Evolutionary conservation across 148 eudicot species (phyloP).

Genomic region (Amaranthus palmeri): DNA sequence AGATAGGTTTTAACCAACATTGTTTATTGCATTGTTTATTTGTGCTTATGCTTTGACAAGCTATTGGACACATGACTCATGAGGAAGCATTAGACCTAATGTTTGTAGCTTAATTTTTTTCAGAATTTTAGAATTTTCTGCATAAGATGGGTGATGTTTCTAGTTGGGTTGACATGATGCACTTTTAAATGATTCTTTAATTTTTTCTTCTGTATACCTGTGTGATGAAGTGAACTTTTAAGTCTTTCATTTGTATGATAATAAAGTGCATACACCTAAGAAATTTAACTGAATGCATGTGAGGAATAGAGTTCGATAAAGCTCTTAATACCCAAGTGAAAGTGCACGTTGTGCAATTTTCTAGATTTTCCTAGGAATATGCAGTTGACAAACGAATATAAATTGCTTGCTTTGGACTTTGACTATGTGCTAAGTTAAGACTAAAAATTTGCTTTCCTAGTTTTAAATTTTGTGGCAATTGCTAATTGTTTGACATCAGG

Average conservation of each 20-base stretch:
- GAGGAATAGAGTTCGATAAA: background rate
- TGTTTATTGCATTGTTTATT: background rate
- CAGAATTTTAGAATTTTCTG: background rate
- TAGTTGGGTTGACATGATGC: slow-evolving; percentile 1
- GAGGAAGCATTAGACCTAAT: background rate
- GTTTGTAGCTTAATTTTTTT: background rate
- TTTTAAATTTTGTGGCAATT: background rate
- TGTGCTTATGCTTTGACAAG: background rate
- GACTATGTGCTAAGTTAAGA: slow-evolving; percentile 7
- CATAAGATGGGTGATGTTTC: background rate
- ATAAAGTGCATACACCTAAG: background rate
- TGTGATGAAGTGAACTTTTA: background rate
- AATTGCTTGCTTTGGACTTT: slow-evolving; percentile 1
- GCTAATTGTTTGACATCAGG: background rate
- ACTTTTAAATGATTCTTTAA: background rate
- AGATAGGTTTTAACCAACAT: background rate
- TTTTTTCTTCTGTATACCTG: background rate
- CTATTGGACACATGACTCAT: background rate
- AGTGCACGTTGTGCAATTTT: background rate
- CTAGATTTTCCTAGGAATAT: background rate
- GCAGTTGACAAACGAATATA: background rate
- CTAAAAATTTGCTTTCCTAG: background rate
- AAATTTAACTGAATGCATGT: slow-evolving; percentile 1
- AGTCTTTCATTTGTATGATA: background rate
- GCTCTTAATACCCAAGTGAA: background rate